Conservation (phyloP, 495 filamentous ascomycete genomes). For the Thermothielavioides terrestris region DNA sequence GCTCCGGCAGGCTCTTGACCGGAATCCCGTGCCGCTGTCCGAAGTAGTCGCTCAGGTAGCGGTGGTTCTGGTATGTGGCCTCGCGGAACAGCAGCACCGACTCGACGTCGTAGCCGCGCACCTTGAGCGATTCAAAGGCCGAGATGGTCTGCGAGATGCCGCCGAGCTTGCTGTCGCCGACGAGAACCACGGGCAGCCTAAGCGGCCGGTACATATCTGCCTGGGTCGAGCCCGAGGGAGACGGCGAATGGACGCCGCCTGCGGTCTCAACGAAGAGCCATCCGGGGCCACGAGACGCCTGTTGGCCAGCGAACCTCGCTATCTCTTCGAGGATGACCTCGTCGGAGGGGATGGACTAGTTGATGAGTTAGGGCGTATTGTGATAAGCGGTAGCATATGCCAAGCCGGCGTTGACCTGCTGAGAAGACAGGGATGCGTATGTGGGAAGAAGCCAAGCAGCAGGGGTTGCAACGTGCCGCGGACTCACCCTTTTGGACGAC, state of each 20-base stretch:
- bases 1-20: constrained; percentile 43
- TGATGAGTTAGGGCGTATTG: constrained; percentile 3
- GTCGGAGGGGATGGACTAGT: constrained; percentile 37
- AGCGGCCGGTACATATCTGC: constrained; percentile 65
- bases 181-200: constrained; percentile 59
- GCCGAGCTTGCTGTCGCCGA: constrained; percentile 62
- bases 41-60: constrained; percentile 58
- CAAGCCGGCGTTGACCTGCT: too few relatives aligned
- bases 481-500: constrained; percentile 26
- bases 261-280: constrained; percentile 64
- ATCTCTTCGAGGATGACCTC: constrained; percentile 40
- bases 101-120: constrained; percentile 67
- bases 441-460: too few relatives aligned
- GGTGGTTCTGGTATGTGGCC: constrained; percentile 52
- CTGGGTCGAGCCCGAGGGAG: constrained; percentile 63
- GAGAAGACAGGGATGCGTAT: too few relatives aligned
- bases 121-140: constrained; percentile 61
- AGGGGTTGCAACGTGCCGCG: not conserved
- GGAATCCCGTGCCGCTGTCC: constrained; percentile 43
- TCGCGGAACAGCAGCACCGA: constrained; percentile 56
- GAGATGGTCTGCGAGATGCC: constrained; percentile 69
- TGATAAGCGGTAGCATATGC: too few relatives aligned
- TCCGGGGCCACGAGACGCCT: constrained; percentile 32
- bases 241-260: constrained; percentile 66
- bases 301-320: constrained; percentile 34